phyloP scores from a whole-genome alignment of 768 basidiomycete species.

The Hericium erinaceus region DNA sequence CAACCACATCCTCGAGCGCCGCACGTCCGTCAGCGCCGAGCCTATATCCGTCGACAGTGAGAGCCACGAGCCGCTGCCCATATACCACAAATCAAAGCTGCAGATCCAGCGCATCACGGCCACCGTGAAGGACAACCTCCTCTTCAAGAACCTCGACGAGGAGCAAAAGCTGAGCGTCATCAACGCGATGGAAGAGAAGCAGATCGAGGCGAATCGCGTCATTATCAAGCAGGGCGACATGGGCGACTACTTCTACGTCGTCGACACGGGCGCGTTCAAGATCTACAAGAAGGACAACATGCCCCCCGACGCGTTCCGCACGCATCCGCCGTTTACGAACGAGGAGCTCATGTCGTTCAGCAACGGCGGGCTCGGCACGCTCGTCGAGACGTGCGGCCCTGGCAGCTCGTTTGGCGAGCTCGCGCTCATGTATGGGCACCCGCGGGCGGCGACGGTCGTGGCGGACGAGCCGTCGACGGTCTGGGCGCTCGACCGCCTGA shows the following conservation, averaged over 20 bases:
- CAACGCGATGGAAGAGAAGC: conserved; percentile 89
- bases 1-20: conserved; percentile 76
- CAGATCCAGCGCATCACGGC: conserved; percentile 83
- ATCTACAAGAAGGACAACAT: conserved; percentile 69
- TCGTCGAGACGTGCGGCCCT: conserved; percentile 77
- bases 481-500: conserved; percentile 95
- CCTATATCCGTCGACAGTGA: conserved; percentile 78
- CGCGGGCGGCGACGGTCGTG: conserved; percentile 89
- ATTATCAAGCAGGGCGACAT: conserved; percentile 96
- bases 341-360: conserved; percentile 47
- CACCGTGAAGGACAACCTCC: conserved; percentile 82
- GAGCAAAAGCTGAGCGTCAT: conserved; percentile 91
- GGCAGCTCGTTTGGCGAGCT: conserved; percentile 92
- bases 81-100: conserved; percentile 69
- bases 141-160: conserved; percentile 94
- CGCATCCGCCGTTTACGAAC: conserved; percentile 28
- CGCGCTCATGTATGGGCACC: conserved; percentile 96
- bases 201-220: conserved; percentile 64
- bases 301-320: conserved; percentile 43
- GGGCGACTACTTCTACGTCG: conserved; percentile 96
- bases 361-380: conserved; percentile 65
- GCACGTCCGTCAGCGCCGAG: conserved; percentile 94
- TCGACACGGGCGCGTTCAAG: conserved; percentile 80
- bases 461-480: conserved; percentile 75
- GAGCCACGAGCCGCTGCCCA: conserved; percentile 58